phyloP scores from a whole-genome alignment of 2,329 filamentous ascomycete genomes.

The Cordyceps javanica region DNA sequence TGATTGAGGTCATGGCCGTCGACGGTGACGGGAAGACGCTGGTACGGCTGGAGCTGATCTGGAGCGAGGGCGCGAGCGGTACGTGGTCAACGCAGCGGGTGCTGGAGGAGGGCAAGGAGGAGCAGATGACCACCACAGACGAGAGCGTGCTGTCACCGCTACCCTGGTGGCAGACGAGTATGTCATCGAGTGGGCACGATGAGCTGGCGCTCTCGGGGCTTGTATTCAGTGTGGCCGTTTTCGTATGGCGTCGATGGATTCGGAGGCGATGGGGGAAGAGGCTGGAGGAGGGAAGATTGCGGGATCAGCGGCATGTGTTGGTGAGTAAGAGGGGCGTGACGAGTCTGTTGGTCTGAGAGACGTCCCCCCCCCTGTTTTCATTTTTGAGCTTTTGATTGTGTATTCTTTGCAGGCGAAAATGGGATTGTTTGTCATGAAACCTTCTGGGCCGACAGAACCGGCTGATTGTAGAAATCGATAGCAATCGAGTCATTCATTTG shows the following conservation, averaged over 20 bases:
- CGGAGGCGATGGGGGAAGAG: not conserved
- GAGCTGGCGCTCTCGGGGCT: not conserved
- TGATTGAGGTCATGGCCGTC: constrained; percentile 18
- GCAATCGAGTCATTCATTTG: too few species aligned
- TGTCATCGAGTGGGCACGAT: not conserved
- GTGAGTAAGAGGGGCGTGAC: not conserved
- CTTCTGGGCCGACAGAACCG: not conserved
- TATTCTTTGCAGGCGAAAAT: not conserved
- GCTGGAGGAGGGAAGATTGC: not conserved
- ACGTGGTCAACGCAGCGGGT: not conserved
- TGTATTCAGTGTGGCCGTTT: not conserved
- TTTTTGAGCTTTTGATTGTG: not conserved
- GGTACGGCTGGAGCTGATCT: constrained; percentile 2
- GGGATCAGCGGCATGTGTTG: not conserved
- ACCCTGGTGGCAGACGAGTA: not conserved
- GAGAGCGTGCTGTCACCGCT: not conserved
- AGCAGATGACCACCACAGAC: not conserved
- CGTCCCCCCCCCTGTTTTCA: not conserved
- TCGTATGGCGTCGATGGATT: not conserved
- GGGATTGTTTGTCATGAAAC: not conserved
- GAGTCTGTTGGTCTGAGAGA: not conserved
- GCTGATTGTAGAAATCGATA: not conserved
- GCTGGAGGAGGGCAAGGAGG: not conserved
- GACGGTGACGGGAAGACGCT: constrained; percentile 22
- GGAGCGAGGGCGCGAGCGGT: not conserved